Conservation (phyloP, 306 rosid genomes). For the Cyamopsis tetragonoloba region DNA sequence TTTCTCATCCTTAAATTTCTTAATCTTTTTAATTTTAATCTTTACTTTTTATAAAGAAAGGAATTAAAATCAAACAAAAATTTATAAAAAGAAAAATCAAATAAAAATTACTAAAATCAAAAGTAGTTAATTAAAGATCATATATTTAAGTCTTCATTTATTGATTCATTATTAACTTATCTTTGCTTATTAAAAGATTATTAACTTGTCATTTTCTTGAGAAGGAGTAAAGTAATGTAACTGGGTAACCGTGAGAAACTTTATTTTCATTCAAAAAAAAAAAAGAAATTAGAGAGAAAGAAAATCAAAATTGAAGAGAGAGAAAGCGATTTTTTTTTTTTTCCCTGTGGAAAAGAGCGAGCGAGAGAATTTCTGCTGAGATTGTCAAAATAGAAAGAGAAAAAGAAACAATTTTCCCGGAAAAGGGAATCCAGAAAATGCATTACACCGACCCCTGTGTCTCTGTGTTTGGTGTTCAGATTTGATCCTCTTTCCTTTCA, state of each 20-base stretch:
- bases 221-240: neutral
- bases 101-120: too few relatives aligned
- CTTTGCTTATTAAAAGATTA: neutral
- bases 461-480: constrained; percentile 23
- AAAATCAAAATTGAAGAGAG: constrained; percentile 18
- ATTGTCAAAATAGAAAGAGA: constrained; percentile 13
- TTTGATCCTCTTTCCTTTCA: constrained; percentile 16
- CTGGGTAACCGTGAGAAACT: neutral
- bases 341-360: neutral
- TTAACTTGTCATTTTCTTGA: neutral
- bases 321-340: neutral
- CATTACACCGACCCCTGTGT: neutral
- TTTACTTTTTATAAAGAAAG: too few relatives aligned
- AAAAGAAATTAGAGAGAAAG: too few relatives aligned
- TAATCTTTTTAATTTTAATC: too few relatives aligned
- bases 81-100: too few relatives aligned
- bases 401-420: neutral
- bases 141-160: too few relatives aligned
- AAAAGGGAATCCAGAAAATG: constrained; percentile 13
- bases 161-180: neutral
- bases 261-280: neutral
- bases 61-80: too few relatives aligned
- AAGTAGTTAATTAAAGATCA: too few relatives aligned
- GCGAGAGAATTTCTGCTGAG: constrained; percentile 6
- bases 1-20: too few relatives aligned